Base-by-base conservation (phyloP, 1,139 yeast genomes). In the Taphrina betulina region DNA sequence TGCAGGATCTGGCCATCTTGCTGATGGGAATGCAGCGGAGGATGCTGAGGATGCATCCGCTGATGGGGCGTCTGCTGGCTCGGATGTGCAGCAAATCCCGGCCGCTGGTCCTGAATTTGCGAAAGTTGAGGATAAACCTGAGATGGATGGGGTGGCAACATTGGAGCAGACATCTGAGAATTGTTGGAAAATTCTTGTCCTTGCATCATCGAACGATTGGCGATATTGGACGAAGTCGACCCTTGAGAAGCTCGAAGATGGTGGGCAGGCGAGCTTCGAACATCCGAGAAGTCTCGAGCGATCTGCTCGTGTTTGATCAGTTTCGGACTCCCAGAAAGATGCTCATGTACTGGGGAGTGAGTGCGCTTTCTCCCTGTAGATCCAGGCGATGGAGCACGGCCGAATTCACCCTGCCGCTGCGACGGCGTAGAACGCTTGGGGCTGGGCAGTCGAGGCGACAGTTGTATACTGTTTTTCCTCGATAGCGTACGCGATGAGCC, bases 231-330 rank as follows among this genome's bases (percentile, higher is more conserved):
- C n/a, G 48, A 37, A 7, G 38, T 37, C 17, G 48, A 19, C 48
- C 29, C 31, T 20, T 33, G 36, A 7, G 31, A 12, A 7, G 31
- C 12, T 5, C 22, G 24, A 19, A 14, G 10, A 8, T 19, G 10
- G 26, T 43, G 48, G 29, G 29, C 37, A 29, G 48, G 48, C 10
- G 48, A 43, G 48, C 48, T 43, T 5, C 48, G 48, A 5, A 43
- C 38, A 20, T 31, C 48, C 10, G 48, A 43, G 19, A 43, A 14
- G 24, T 31, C 48, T 7, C 48, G 16, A 4, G 38, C 17, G 8
- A 8, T 10, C 12, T 16, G 38, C 5, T 43, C 48, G 29, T 33
- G 48, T 20, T 31, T 43, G 20, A 17, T 7, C 10, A 14, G 31
- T 31, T 43, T 43, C 8, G 38, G 16, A n/a, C 38, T 17, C 3